Evolutionary conservation across 139 green algal species (phyloP).

Genomic region (Parachlorella kessleri): DNA sequence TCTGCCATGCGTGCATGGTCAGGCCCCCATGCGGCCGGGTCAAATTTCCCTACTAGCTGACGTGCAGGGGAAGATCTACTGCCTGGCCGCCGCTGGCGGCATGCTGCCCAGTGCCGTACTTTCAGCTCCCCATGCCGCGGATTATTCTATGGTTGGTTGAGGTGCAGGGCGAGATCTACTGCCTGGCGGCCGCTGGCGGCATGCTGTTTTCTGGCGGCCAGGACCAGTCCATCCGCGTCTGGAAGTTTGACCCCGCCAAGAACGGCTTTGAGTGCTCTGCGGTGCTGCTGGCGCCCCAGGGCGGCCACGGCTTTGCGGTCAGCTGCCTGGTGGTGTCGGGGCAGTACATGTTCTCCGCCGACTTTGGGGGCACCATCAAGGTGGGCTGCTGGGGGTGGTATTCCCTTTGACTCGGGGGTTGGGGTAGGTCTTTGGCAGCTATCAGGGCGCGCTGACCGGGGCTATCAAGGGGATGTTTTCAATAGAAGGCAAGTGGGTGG

Average conservation of each 20-base stretch:
- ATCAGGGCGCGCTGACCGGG: not conserved
- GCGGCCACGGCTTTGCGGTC: slow-evolving; percentile 62
- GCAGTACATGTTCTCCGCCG: slow-evolving; percentile 72
- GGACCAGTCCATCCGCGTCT: slow-evolving; percentile 72
- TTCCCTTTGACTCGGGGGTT: too few relatives aligned
- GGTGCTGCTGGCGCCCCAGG: slow-evolving; percentile 34
- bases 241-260: slow-evolving; percentile 59
- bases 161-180: slow-evolving; percentile 49
- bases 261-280: slow-evolving; percentile 18
- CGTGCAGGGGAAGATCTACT: slow-evolving; percentile 48
- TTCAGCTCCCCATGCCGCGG: slow-evolving; percentile 6
- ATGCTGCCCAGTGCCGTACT: slow-evolving; percentile 59
- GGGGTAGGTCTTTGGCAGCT: not conserved
- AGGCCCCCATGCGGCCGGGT: too few relatives aligned
- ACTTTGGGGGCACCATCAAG: slow-evolving; percentile 70
- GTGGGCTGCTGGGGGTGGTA: too few relatives aligned
- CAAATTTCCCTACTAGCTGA: too few relatives aligned
- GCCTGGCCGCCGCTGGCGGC: slow-evolving; percentile 41
- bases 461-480: not conserved
- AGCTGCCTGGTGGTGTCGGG: slow-evolving; percentile 42
- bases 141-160: too few relatives aligned
- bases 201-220: slow-evolving; percentile 70
- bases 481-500: not conserved
- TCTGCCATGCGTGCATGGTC: too few relatives aligned
- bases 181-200: slow-evolving; percentile 43